These are phyloP conservation scores for Fraxinus sp. DNA, from an alignment of 305 asterid species.

Conservation along the genomic window DNA sequence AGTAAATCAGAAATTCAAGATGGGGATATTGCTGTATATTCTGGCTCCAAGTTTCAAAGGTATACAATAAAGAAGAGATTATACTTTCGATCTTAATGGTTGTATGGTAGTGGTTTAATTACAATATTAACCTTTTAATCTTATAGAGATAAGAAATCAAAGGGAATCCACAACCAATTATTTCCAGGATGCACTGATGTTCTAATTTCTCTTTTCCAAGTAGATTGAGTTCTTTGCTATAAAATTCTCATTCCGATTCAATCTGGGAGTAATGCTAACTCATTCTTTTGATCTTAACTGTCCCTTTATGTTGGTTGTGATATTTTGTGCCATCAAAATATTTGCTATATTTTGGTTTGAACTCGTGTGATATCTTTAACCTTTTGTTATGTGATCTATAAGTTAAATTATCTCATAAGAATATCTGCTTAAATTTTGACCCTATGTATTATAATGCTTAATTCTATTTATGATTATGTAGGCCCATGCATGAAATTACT, in stretches of 20 bases:
- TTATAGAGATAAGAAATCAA: background rate
- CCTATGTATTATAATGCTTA: conserved; percentile 24
- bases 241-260: background rate
- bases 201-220: background rate
- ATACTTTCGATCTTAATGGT: conserved; percentile 15
- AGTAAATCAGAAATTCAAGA: conserved; percentile 62
- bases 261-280: conserved; percentile 5
- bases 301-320: background rate
- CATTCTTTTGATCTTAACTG: conserved; percentile 17
- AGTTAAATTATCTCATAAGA: conserved; percentile 10
- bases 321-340: background rate
- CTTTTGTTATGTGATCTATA: background rate
- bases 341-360: background rate
- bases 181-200: background rate
- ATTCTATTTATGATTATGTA: conserved; percentile 35
- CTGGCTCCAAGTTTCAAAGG: conserved; percentile 53
- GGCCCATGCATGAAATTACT: conserved; percentile 98
- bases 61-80: conserved; percentile 32
- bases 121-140: background rate
- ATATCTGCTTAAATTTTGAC: conserved; percentile 10
- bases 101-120: background rate
- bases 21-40: conserved; percentile 43
- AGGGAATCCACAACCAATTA: background rate
- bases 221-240: background rate
- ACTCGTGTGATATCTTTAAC: background rate